Percentiles rank a stretch among this genome's conserved stretches.
phyloP scores from a whole-genome alignment of 306 rosid genomes.

The Abrus precatorius region DNA sequence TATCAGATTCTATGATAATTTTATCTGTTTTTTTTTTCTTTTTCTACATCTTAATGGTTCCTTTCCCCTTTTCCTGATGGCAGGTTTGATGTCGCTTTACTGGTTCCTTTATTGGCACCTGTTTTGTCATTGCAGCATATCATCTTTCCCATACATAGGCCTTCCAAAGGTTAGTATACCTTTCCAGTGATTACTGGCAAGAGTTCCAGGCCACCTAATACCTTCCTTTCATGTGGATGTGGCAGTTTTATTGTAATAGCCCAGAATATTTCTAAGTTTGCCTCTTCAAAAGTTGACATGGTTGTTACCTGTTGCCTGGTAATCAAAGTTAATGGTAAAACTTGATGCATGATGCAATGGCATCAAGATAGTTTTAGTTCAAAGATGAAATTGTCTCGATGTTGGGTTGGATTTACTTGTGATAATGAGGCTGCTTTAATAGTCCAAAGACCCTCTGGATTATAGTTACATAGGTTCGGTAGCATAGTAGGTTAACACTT shows the following conservation, averaged over 20 bases:
- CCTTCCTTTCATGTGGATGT: slow-evolving; percentile 39
- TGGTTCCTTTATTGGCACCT: slow-evolving; percentile 81
- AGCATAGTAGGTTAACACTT: neutral
- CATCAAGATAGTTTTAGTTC: slow-evolving; percentile 26
- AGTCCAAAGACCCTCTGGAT: slow-evolving; percentile 17
- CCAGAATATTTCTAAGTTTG: neutral
- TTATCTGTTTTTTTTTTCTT: slow-evolving; percentile 10
- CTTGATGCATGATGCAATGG: slow-evolving; percentile 31
- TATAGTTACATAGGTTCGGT: slow-evolving; percentile 1
- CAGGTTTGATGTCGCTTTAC: slow-evolving; percentile 88
- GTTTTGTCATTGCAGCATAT: slow-evolving; percentile 88
- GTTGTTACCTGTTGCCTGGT: slow-evolving; percentile 30
- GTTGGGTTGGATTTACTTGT: slow-evolving; percentile 22
- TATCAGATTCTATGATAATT: slow-evolving; percentile 12
- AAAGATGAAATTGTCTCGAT: slow-evolving; percentile 39
- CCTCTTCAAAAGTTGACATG: slow-evolving; percentile 30
- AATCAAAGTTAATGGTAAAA: slow-evolving; percentile 10
- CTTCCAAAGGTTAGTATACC: slow-evolving; percentile 69
- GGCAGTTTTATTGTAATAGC: slow-evolving; percentile 31
- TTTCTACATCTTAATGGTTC: slow-evolving; percentile 10
- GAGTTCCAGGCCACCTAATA: slow-evolving; percentile 18
- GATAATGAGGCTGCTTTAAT: slow-evolving; percentile 1
- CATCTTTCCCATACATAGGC: slow-evolving; percentile 57
- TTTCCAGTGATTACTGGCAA: slow-evolving; percentile 14
- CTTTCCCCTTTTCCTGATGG: slow-evolving; percentile 42